Conservation (phyloP, 2,329 filamentous ascomycete species). For the Pseudogymnoascus sp. region DNA sequence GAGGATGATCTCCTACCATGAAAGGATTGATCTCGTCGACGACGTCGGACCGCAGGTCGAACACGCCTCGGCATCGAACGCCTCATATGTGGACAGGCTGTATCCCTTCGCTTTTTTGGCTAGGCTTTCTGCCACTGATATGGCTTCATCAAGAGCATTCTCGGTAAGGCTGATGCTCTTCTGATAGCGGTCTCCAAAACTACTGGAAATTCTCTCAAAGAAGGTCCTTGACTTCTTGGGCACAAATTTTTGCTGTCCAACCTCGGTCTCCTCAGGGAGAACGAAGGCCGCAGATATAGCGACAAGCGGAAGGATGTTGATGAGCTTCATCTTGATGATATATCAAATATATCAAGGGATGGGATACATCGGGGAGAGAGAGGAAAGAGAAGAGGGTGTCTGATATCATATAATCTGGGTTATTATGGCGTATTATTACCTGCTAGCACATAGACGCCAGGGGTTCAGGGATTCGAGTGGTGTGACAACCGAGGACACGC, state of each 20-base stretch:
- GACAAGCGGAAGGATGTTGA: slow-evolving; percentile 43
- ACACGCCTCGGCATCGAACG: slow-evolving; percentile 28
- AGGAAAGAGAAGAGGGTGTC: neutral
- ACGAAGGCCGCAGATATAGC: slow-evolving; percentile 46
- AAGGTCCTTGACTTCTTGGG: slow-evolving; percentile 28
- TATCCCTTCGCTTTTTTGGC: slow-evolving; percentile 17
- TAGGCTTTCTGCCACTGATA: slow-evolving; percentile 21
- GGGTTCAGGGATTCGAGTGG: neutral
- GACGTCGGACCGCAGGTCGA: slow-evolving; percentile 29
- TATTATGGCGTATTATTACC: neutral
- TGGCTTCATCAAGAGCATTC: slow-evolving; percentile 28
- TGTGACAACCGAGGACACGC: neutral
- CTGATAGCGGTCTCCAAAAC: slow-evolving; percentile 24
- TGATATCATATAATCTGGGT: slow-evolving; percentile 2
- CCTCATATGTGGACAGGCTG: slow-evolving; percentile 22
- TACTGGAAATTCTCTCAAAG: slow-evolving; percentile 30
- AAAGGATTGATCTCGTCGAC: slow-evolving; percentile 28
- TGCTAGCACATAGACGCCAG: neutral
- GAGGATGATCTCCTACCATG: slow-evolving; percentile 13
- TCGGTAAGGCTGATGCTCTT: slow-evolving; percentile 21
- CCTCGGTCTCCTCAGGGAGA: slow-evolving; percentile 43
- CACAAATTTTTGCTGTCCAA: slow-evolving; percentile 36
- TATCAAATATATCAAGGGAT: slow-evolving; percentile 2
- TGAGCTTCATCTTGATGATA: slow-evolving; percentile 28
- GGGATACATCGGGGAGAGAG: neutral